Base-by-base conservation (phyloP, 257 asterid genomes). In the Thymus quinquecostatus region DNA sequence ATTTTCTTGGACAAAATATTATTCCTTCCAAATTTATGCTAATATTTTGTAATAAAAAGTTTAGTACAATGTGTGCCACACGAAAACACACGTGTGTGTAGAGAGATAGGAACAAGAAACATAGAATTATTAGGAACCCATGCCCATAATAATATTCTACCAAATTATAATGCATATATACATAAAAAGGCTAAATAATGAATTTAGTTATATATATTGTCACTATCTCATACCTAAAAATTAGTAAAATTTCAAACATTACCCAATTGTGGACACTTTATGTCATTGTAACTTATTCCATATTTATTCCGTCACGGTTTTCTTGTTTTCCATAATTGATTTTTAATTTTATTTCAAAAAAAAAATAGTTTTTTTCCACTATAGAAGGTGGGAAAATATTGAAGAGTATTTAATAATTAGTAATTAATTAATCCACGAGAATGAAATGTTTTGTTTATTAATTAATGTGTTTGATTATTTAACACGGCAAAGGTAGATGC, bases 171-270 rank as follows among this genome's bases (percentile, higher is more conserved):
- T 54, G 56, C 64, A 33, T 32, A 71, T 64, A 54, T 54, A 61
- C 71, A 77, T 69, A 77, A 62, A 41, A 44, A 21, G 70, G 13
- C 70, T 28, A 43, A 27, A 36, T 47, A 62, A 21, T 21, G 21
- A 21, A 21, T 21, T 21, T 6, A 57, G 78, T 68, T 77, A 75
- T 44, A 9, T 38, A 60, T 38, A 60, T 59, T 72, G 83, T 82
- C 86, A 70, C 77, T 64, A 82, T 81, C 86, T 53, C 21, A 43
- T 36, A 75, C 79, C 79, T 63, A 71, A 68, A 5, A 48, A 69
- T 44, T 40, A 47, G 28, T 49, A 38, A 44, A 53, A 41, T 56
- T 77, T 58, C 14, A 41, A 48, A 49, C 51, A 50, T 11, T 1
- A 27, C 10, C 65, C 56, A 49, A 49, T 65, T 58, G 66, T 8